Conservation (phyloP, 345 rosid species). For the Limnanthes douglasii region DNA sequence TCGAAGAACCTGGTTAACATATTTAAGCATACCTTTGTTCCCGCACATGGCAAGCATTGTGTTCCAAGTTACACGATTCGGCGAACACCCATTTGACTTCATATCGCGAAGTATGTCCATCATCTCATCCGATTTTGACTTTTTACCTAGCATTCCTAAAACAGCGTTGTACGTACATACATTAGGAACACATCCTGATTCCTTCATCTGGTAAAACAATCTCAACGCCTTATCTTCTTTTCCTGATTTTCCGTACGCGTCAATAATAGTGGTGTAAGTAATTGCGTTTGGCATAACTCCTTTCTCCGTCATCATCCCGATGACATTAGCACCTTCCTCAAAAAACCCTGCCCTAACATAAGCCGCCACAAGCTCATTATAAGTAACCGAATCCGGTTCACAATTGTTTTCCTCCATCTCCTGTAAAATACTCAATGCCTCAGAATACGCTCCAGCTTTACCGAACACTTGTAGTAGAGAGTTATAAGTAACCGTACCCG, state of each 20-base stretch:
- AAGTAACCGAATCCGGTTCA: constrained; percentile 55
- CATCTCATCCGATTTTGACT: constrained; percentile 53
- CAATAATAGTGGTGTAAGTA: constrained; percentile 70
- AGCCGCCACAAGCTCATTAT: constrained; percentile 76
- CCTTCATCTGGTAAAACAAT: constrained; percentile 53
- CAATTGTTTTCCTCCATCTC: constrained; percentile 85
- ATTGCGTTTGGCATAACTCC: constrained; percentile 70
- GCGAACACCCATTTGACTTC: constrained; percentile 69
- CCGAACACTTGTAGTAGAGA: constrained; percentile 66
- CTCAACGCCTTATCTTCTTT: constrained; percentile 52
- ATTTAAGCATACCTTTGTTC: constrained; percentile 46
- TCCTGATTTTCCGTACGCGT: constrained; percentile 78
- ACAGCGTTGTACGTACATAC: constrained; percentile 65
- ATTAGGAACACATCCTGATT: constrained; percentile 73
- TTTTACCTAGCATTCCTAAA: constrained; percentile 75
- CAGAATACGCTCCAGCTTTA: constrained; percentile 63
- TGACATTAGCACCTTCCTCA: constrained; percentile 66
- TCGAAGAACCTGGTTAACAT: constrained; percentile 45
- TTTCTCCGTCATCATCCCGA: constrained; percentile 42
- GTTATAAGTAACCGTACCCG: constrained; percentile 73
- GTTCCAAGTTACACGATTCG: constrained; percentile 86
- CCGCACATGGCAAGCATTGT: constrained; percentile 81
- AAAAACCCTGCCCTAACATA: constrained; percentile 74
- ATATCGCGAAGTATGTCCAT: constrained; percentile 54
- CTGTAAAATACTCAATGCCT: constrained; percentile 53